These are phyloP conservation scores for Gaertneriomyces sp. DNA, from an alignment of 192 early-diverging fungal species.

Conservation along the genomic window DNA sequence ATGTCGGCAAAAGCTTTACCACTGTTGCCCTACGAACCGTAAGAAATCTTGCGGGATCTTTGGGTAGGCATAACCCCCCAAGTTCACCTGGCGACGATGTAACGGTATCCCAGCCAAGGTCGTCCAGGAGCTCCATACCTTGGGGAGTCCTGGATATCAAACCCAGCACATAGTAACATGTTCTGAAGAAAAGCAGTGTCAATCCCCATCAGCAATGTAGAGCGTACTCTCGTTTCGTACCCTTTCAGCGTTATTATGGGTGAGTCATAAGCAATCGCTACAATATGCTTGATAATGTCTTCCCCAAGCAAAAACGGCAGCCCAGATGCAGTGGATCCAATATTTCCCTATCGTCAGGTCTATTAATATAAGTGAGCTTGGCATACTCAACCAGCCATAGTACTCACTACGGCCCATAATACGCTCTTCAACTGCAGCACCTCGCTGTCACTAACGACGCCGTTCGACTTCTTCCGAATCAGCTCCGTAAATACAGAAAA, in stretches of 20 bases:
- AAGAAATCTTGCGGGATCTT: slow-evolving; percentile 56
- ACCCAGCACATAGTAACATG: slow-evolving; percentile 70
- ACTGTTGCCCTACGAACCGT: slow-evolving; percentile 40
- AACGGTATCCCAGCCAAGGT: slow-evolving; percentile 74
- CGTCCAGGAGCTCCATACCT: slow-evolving; percentile 67
- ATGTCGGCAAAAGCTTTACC: no score
- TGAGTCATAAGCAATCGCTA: slow-evolving; percentile 63
- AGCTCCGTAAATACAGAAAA: slow-evolving; percentile 60
- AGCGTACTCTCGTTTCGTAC: slow-evolving; percentile 36
- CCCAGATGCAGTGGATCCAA: slow-evolving; percentile 65
- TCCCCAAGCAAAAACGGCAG: slow-evolving; percentile 69
- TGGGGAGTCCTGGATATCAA: slow-evolving; percentile 64
- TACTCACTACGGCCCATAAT: slow-evolving; percentile 71
- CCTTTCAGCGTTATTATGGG: slow-evolving; percentile 70
- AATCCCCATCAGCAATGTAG: neutral
- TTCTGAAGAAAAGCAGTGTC: slow-evolving; percentile 44
- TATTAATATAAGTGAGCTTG: neutral
- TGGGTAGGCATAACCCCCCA: slow-evolving; percentile 65
- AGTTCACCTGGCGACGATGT: slow-evolving; percentile 45
- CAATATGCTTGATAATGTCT: slow-evolving; percentile 68
- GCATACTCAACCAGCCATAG: neutral
- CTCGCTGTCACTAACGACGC: slow-evolving; percentile 30
- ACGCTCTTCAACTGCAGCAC: slow-evolving; percentile 65
- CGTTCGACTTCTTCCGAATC: slow-evolving; percentile 49
- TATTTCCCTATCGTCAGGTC: slow-evolving; percentile 56